Evolutionary conservation across 2,329 filamentous ascomycete species (phyloP), one percentile per base, ranked within the genome.

Genomic region (Ceratocystis smalleyi): DNA sequence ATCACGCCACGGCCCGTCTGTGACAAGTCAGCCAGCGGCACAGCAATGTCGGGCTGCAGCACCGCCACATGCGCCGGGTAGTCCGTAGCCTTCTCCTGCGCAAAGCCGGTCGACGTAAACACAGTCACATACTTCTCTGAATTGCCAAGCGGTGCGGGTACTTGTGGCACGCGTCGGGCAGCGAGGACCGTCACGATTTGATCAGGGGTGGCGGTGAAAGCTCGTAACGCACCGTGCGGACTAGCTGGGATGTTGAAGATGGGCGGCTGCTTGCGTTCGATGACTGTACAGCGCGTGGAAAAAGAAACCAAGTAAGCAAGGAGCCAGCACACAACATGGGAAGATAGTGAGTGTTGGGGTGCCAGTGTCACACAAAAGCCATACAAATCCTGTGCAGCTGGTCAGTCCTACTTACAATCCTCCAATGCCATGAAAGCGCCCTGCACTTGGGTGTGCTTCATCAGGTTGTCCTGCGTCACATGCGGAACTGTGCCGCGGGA

Each of bases 401-500:
- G 19, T 22, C 24, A 15, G 74, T 3, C 30, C 15, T 8, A 61
- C 88, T 75, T 79, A 96, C 94, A 97, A 74, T 99, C 94, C 78
- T 99, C 94, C 32, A 97, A 77, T 0, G 87, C 89, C 70, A 94
- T 78, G 72, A 95, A 95, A 2, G 89, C 79, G 30, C 87, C 88
- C 32, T 78, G 77, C 66, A 95, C 78, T 4, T 80, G 73, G 0
- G 85, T 84, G 70, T 87, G 78, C 64, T 83, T 85, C 49, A 75
- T 73, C 68, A 94, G 78, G 67, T 87, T 87, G 77, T 99, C 94
- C 47, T 91, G 91, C 2, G 91, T 88, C 68, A 99, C 76, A 75
- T 99, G 94, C 62, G 94, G 91, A 43, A 97, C 78, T 1, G 83
- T 83, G 24, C 94, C 94, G 70, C 94, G 83, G 43, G 94, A 96